Evolutionary conservation across 2,329 filamentous ascomycete species (phyloP), one percentile per base, ranked within the genome.

Genomic region (Colletotrichum tamarilloi): DNA sequence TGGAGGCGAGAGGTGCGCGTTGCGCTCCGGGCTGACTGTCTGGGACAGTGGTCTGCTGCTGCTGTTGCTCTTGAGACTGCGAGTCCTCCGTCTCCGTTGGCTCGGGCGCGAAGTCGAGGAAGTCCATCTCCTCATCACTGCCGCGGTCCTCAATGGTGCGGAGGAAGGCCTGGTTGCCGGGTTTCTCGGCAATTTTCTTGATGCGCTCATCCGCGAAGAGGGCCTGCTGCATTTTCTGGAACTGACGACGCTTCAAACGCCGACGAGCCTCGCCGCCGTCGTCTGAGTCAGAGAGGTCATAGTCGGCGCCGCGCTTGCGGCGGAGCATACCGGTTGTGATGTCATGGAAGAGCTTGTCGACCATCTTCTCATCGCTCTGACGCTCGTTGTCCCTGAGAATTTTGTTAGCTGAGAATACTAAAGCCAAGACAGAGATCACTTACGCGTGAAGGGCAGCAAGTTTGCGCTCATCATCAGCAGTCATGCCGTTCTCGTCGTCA

Each of bases 281-380:
- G 76, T 98, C 96, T 2, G 94, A 96, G 81, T 98, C 97, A 5
- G 95, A 95, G 26, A 97, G 89, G 77, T 96, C 94, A 75, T 95
- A 92, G 77, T 95, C 93, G 80, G 94, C 89, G 75, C 92, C 93
- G 79, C 94, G 92, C 81, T 97, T 96, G 74, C 94, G 92, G 12
- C 95, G 93, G 62, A 99, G 89, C 81, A 92, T 93, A 63, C 97
- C 97, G 14, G 93, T 97, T 5, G 94, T 97, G 78, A 99, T 93
- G 80, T 98, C 96, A 77, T 94, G 95, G 87, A 97, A 95, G 64
- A 99, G 89, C 84, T 97, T 97, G 78, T 95, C 93, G 16, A 98
- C 93, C 76, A 94, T 91, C 77, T 96, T 95, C 81, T 97, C 95
- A 78, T 98, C 95, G 49, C 90, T 90, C 49, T 89, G 91, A 74